Base-by-base conservation (phyloP, 2,329 filamentous ascomycete genomes). In the Apiospora kogelbergensis region DNA sequence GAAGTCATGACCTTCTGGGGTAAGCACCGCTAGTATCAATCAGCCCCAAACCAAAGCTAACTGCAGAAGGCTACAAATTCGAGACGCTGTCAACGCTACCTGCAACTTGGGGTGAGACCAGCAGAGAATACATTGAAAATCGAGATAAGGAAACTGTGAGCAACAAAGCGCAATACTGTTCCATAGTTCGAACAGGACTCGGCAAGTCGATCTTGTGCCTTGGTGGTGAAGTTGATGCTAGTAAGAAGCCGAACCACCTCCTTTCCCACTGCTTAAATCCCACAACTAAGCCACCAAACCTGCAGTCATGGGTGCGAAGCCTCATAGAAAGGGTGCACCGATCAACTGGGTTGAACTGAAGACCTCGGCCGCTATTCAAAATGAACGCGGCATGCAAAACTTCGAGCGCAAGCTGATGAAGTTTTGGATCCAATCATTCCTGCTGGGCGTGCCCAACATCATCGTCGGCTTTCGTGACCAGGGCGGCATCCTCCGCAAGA, bases 321-420 rank as follows among this genome's bases (percentile, higher is more conserved):
- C 94, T 0, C 79, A 81, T 3, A 84, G 86, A 69, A 86, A 85
- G 67, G 88, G 88, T 65, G 85, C 85, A n/a, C 89, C 92, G 0
- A 91, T 94, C 72, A 93, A 95, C 75, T 99, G 95, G 92, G 91
- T 98, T 41, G 96, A 99, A 80, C 87, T 99, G 69, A 99, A 99
- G 79, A 99, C 96, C 0, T 89, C 90, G n/a, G 90, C 88, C 48
- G 90, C 92, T 72, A 90, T 95, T 65, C 84, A 85, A 66, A 87
- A 87, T 70, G 86, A 90, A 1, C 86, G 89, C 63, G 93, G 96
- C 75, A 85, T 89, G 76, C 81, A 91, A 24, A 91, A 90, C 71
- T 97, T 95, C 78, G 93, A 98, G 80, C 89, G 93, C 65, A 98
- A 98, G 79, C 86, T 98, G 68, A 88, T 97, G 80, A 97, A 97